Conservation (phyloP, 1,139 yeast genomes). For the Saccharomyces hybrid region DNA sequence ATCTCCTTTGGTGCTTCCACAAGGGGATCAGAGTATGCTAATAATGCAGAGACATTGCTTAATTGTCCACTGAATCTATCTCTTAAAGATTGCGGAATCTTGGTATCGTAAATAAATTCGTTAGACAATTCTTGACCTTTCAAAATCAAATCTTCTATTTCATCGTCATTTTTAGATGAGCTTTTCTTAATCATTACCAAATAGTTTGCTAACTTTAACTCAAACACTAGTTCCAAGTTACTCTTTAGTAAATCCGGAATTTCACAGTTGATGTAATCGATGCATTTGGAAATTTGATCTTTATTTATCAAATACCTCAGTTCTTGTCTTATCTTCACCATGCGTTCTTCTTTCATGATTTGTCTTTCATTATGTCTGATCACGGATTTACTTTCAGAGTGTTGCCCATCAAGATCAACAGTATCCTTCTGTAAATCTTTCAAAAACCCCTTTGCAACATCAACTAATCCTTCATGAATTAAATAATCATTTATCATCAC, state of each 20-base stretch:
- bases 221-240: slow-evolving; percentile 44
- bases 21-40: slow-evolving; percentile 46
- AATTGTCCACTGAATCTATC: slow-evolving; percentile 32
- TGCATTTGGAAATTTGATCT: slow-evolving; percentile 41
- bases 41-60: slow-evolving; percentile 40
- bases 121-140: slow-evolving; percentile 43
- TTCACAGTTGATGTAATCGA: slow-evolving; percentile 37
- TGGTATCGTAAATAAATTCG: slow-evolving; percentile 31
- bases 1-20: slow-evolving; percentile 27
- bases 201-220: slow-evolving; percentile 44
- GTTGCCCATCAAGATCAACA: slow-evolving; percentile 19
- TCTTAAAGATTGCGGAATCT: slow-evolving; percentile 15
- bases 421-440: slow-evolving; percentile 37
- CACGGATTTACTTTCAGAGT: slow-evolving; percentile 17
- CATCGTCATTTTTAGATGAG: slow-evolving; percentile 25
- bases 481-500: slow-evolving; percentile 61
- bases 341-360: slow-evolving; percentile 33
- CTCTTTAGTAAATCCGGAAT: slow-evolving; percentile 42
- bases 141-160: slow-evolving; percentile 36
- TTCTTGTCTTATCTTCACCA: slow-evolving; percentile 44
- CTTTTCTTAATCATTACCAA: slow-evolving; percentile 33
- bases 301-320: slow-evolving; percentile 43
- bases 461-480: slow-evolving; percentile 63
- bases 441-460: slow-evolving; percentile 57
- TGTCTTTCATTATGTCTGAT: slow-evolving; percentile 25